Conservation (phyloP, 1,284 basidiomycete species). For the Tilletia setariae region DNA sequence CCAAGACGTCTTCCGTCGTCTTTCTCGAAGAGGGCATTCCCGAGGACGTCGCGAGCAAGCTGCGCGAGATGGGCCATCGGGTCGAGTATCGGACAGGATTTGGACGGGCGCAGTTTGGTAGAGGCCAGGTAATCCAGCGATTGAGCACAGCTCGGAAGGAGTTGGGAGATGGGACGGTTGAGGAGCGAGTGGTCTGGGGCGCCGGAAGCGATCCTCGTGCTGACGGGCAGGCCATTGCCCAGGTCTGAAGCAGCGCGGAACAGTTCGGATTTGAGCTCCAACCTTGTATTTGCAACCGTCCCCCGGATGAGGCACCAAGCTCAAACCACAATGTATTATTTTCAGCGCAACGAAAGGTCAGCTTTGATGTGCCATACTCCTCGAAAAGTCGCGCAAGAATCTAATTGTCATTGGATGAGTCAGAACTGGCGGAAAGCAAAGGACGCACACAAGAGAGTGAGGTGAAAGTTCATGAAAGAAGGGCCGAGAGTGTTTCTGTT, state of each 20-base stretch:
- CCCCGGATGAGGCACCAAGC: too few species aligned
- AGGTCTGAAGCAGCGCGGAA: too few species aligned
- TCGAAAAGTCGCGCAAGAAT: background rate
- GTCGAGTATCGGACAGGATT: constrained; percentile 66
- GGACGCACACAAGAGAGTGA: background rate
- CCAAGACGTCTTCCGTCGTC: constrained; percentile 62
- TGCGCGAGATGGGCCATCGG: constrained; percentile 78
- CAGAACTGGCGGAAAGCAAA: background rate
- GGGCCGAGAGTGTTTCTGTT: background rate
- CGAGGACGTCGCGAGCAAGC: constrained; percentile 57
- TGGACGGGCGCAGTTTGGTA: constrained; percentile 71
- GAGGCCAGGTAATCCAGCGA: constrained; percentile 63
- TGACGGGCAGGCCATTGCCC: constrained; percentile 78
- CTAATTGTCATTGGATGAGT: background rate
- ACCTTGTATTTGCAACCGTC: too few species aligned
- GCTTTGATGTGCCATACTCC: background rate
- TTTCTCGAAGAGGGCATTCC: constrained; percentile 82
- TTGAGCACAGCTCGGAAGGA: constrained; percentile 19
- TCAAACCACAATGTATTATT: too few species aligned
- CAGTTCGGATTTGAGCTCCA: too few species aligned
- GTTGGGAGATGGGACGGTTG: constrained; percentile 35
- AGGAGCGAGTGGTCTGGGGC: constrained; percentile 31
- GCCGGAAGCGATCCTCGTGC: constrained; percentile 33
- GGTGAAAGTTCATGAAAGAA: background rate
- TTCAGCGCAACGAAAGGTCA: too few species aligned